Evolutionary conservation across 352 stramenopile species (phyloP), one percentile per base, ranked within the genome.

Genomic region (Stephanocyclus meneghinianus): DNA sequence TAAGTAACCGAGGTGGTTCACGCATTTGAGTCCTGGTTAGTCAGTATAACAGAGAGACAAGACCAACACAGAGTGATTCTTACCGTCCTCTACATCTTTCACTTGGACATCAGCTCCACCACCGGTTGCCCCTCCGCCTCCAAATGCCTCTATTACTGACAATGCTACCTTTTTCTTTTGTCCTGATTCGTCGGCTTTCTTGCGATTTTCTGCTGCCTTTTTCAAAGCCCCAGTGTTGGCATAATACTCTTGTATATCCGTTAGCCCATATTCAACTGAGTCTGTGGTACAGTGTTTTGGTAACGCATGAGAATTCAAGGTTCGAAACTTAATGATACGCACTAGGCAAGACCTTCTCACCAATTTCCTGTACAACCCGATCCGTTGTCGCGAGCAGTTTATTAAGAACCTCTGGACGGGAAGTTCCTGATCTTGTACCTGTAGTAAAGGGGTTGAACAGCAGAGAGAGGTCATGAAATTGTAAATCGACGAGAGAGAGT

Each of bases 211-310:
- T 16, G 88, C 86, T 30, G 90, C 87, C 48, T 88, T 89, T 61
- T 93, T 94, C 18, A 94, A 57, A 9, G 89, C 89, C 47, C 84
- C 84, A 26, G 84, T 90, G 63, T 90, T 90, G 15, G 74, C 86
- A 60, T 91, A 93, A 77, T 93, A 93, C 69, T 93, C 88, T 68
- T 94, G 87, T 44, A 94, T 94, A 67, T 94, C 90, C 5, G 88
- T 91, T 11, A 94, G 64, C 48, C 90, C 90, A 71, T 94, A 94
- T 71, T 94, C 90, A 9, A 94, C 90, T 40, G 66, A 87, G 73
- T 94, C 90, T 68, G 13, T 1, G 13, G 26, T 51, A 0, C 30
- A 65, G 15, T 30, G 2, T 9, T 59, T 59, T 16, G n/a, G 26
- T 59, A 11, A 59, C 26, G n/a, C 9, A 59, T 15, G 8, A 32